These are phyloP conservation scores for Cenchrus fungigraminus DNA, from an alignment of 176 grass and related monocot genomes.

Conservation along the genomic window DNA sequence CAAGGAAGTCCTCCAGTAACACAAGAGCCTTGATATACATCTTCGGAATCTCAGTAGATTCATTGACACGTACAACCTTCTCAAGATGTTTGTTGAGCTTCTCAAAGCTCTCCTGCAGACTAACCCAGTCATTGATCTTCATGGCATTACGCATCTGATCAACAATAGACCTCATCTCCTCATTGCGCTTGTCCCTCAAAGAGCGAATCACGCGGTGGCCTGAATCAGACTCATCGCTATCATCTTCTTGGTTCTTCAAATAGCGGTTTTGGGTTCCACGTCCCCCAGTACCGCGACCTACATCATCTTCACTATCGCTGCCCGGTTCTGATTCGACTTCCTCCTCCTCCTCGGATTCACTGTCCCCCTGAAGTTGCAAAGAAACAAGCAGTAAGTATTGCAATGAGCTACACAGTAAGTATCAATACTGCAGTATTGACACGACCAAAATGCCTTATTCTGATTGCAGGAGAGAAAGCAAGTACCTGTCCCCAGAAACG, in stretches of 20 bases:
- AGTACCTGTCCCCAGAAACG: conserved; percentile 81
- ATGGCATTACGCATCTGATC: conserved; percentile 97
- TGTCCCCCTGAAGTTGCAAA: conserved; percentile 61
- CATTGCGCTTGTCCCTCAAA: conserved; percentile 74
- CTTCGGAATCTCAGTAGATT: conserved; percentile 71
- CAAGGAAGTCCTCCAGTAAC: conserved; percentile 86
- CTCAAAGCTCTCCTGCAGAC: conserved; percentile 87
- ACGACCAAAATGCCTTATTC: background rate
- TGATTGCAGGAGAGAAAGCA: background rate
- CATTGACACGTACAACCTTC: conserved; percentile 90
- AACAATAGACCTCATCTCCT: conserved; percentile 82
- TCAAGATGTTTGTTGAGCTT: conserved; percentile 98
- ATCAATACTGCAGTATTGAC: background rate
- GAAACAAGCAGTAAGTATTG: background rate
- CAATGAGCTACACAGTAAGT: background rate
- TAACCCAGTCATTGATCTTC: conserved; percentile 99
- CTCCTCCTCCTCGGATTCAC: conserved; percentile 85
- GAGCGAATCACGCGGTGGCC: conserved; percentile 79
- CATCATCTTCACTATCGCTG: conserved; percentile 43
- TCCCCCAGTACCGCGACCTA: conserved; percentile 28
- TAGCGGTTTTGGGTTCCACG: conserved; percentile 51
- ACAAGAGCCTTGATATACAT: conserved; percentile 90
- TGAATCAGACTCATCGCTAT: conserved; percentile 79
- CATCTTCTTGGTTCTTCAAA: conserved; percentile 48
- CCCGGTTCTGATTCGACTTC: conserved; percentile 54